Conservation (phyloP, 177 flowering plant genomes). For the Vitis hybrid region DNA sequence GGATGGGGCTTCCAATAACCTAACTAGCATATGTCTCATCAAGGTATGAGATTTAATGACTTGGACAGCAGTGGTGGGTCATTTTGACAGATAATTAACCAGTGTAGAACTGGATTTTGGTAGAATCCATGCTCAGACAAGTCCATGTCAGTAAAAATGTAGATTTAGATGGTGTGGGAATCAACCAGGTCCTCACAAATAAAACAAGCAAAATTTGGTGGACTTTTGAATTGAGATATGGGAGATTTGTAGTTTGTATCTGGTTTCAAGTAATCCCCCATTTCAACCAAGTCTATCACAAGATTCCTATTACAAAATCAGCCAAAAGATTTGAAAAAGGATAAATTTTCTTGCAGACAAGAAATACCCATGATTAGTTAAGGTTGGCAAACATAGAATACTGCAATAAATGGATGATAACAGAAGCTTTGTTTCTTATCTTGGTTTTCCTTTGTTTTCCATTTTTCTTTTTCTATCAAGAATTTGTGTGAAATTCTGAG, state of each 20-base stretch:
- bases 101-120: too few species aligned
- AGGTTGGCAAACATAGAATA: constrained; percentile 7
- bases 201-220: background rate
- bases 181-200: constrained; percentile 3
- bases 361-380: constrained; percentile 16
- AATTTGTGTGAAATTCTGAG: background rate
- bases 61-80: constrained; percentile 25
- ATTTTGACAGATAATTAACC: constrained; percentile 19
- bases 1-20: constrained; percentile 25
- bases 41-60: constrained; percentile 20
- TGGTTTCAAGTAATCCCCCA: constrained; percentile 10
- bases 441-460: constrained; percentile 2
- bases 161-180: background rate
- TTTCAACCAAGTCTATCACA: constrained; percentile 7
- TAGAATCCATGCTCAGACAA: too few species aligned
- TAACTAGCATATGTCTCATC: constrained; percentile 37
- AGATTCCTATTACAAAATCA: constrained; percentile 17
- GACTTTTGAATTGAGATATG: background rate
- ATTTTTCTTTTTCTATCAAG: background rate
- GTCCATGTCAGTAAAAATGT: too few species aligned
- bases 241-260: constrained; percentile 4
- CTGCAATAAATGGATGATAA: constrained; percentile 21
- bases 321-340: constrained; percentile 12
- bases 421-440: constrained; percentile 1
- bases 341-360: constrained; percentile 6